Evolutionary conservation across 202 grass and related monocot species (phyloP), one percentile per base, ranked within the genome.

Genomic region (Zoysia matrella): DNA sequence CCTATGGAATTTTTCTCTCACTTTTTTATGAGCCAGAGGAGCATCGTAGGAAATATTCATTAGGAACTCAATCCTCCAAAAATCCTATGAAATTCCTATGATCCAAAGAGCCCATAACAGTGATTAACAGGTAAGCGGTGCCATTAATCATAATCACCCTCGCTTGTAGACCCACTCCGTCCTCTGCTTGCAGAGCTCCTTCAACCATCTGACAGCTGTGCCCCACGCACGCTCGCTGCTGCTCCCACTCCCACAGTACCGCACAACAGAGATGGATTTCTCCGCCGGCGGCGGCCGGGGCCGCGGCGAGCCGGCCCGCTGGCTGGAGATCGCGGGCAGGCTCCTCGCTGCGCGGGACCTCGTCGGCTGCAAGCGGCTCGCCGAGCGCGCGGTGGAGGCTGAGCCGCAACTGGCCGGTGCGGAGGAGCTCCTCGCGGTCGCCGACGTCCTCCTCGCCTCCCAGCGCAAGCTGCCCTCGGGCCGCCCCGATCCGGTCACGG

Each of bases 401-500:
- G 90, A 94, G 12, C 90, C 90, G 44, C 65, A 89, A 71, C 86
- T 97, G 57, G 86, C 85, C 3, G 92, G 94, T 8, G 90, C 88
- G 58, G 92, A 97, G 74, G 79, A 91, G 83, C 84, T 97, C 77
- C 92, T 97, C 67, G 89, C 94, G 41, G 90, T 97, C 4, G 88
- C 94, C 52, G 92, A 97, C 82, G 90, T 97, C 76, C 90, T 94
- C 78, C 90, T 97, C 62, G 90, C 95, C 60, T 87, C 90, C 50
- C 95, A 93, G 90, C 92, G 79, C 67, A 86, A 83, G 63, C 80
- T 97, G 75, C 80, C 83, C 82, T 88, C 85, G 3, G 82, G 82
- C 54, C 84, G 60, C 74, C 71, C 88, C 60, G 89, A 94, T 71
- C 90, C 84, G 78, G 41, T 81, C 76, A 68, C 72, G 7, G 76